Base-by-base conservation (phyloP, 306 rosid species). In the Biancaea sappan region DNA sequence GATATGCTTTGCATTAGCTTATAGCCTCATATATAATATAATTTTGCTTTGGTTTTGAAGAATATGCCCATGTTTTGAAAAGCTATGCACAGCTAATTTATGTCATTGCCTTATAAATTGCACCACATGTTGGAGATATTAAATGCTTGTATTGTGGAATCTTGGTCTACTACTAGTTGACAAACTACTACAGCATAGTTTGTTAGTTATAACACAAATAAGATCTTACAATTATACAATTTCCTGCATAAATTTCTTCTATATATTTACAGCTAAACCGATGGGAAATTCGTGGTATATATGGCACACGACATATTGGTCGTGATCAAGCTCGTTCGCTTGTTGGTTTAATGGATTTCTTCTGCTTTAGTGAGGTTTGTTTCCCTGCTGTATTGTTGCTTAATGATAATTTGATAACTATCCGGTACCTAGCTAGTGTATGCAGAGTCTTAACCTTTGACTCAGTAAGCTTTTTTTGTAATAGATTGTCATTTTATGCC, bases 341-440 rank as follows among this genome's bases (percentile, higher is more conserved):
- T 79, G 94, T 85, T 84, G 91, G 90, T 77, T 82, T 94, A 82
- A 94, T 94, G 98, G 98, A 94, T 86, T 88, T 94, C 82, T 94
- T 94, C 83, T 94, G 98, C 86, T 91, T 94, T 76, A 94, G 96
- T 71, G 98, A 94, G 97, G 98, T 91, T 43, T 51, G 91, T 85
- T 69, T 69, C 47, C 52, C 38, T 57, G 31, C 51, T 22, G 56
- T n/a, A 41, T 50, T 48, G 41, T 64, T 74, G 57, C 63, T 47
- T 70, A 38, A 26, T 18, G 46, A 28, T 67, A 29, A 69, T 34
- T 34, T 32, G 66, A 34, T 35, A 35, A 19, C 44, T 59, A 25
- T 67, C 54, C 15, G 58, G 56, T 38, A 22, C 52, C 28, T 66
- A 6, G 69, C 59, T 14, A 24, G 54, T 40, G 43, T 64, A 11